These are phyloP conservation scores for Kernera saxatilis DNA, from an alignment of 345 rosid genomes.

Conservation along the genomic window DNA sequence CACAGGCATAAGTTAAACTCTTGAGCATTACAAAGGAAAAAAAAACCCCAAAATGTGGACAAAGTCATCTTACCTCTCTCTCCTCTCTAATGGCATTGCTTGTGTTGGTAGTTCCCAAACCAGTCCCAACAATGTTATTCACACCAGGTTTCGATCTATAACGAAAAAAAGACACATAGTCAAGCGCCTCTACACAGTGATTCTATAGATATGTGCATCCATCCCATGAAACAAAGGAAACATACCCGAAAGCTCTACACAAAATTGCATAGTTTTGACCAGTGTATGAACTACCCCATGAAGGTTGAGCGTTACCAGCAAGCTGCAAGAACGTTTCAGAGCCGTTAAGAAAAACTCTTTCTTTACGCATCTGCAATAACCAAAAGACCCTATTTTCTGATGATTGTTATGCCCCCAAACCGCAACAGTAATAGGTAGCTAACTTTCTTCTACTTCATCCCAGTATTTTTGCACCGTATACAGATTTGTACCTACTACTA, in stretches of 20 bases:
- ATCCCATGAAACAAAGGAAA: neutral
- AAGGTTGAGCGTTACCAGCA: slow-evolving; percentile 28
- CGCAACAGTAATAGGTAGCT: neutral
- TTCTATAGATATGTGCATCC: neutral
- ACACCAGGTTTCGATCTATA: slow-evolving; percentile 23
- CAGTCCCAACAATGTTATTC: slow-evolving; percentile 25
- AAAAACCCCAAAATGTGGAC: neutral
- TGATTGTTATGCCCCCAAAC: neutral
- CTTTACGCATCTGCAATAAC: neutral
- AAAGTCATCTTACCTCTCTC: slow-evolving; percentile 19
- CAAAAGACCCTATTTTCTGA: neutral
- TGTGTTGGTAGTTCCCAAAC: slow-evolving; percentile 10
- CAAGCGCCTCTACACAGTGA: neutral
- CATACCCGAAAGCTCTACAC: slow-evolving; percentile 25
- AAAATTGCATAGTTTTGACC: slow-evolving; percentile 26
- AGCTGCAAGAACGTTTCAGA: slow-evolving; percentile 18
- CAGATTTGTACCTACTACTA: too few relatives aligned
- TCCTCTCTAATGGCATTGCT: slow-evolving; percentile 19
- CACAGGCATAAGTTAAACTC: slow-evolving; percentile 1
- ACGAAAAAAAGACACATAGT: neutral
- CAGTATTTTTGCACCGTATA: neutral
- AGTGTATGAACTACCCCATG: slow-evolving; percentile 11
- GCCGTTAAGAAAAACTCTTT: neutral
- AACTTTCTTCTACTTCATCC: neutral
- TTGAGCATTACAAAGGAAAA: neutral